Base-by-base conservation (phyloP, 2,329 filamentous ascomycete genomes). In the Aspergillus ibericus region DNA sequence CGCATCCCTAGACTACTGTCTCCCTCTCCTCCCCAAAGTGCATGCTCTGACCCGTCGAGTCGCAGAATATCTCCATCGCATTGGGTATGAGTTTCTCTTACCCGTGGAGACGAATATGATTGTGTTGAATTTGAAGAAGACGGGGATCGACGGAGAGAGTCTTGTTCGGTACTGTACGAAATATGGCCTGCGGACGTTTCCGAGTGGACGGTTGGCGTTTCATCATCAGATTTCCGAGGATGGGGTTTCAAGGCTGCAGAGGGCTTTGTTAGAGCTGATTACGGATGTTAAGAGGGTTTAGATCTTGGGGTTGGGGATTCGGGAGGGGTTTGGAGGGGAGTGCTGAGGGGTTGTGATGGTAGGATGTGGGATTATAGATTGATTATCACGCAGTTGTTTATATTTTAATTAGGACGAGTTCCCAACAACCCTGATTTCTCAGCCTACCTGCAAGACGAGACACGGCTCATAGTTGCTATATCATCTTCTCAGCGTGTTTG, bases 41-140 rank as follows among this genome's bases (percentile, higher is more conserved):
- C 68, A 71, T 55, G 56, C 66, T 10, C 56, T 68, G 4, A 59
- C 63, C 5, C 62, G 59, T 32, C 27, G 61, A 22, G 65, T 66
- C 4, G 68, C 68, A n/a, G 58, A 60, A 4, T 56, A 55, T 10
- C 58, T 71, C 7, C 36, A 53, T 6, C 55, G 57, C 16, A 50
- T 66, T 12, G 68, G 68, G 15, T 68, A 70, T 50, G 62, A 55
- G 32, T 64, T 69, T 38, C 35, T 50, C 2, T 59, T 67, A 2
- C 69, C 67, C 7, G 68, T 71, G 7, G 58, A 70, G n/a, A 69
- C 69, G 2, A 71, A 68, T 42, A 69, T 70, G 63, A 66, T 71
- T 22, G 55, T 68, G 3, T 27, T 71, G 4, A 66, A 71, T 44
- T 56, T 69, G 63, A 67, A 20, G 60, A 59, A 15, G 61, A 60